Percentiles rank a stretch among this genome's conserved stretches.
These are phyloP conservation scores for Ceratocystis smalleyi DNA, from an alignment of 2,329 filamentous ascomycete genomes.

Conservation along the genomic window DNA sequence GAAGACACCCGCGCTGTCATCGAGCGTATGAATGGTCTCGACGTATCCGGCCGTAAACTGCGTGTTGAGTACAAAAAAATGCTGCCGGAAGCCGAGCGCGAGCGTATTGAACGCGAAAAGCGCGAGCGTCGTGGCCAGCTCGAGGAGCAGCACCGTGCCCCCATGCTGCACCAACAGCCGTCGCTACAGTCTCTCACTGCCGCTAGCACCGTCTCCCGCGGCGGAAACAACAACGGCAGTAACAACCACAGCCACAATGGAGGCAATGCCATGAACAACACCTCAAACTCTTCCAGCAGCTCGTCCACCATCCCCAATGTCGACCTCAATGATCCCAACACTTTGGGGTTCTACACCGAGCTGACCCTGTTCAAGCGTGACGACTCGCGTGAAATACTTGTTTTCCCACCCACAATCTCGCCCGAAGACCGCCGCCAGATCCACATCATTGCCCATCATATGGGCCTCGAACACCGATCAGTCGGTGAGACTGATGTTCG, in stretches of 20 bases:
- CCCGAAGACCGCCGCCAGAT: conserved; percentile 78
- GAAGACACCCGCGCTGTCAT: conserved; percentile 90
- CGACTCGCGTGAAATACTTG: conserved; percentile 57
- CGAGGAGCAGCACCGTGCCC: conserved; percentile 81
- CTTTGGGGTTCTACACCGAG: conserved; percentile 78
- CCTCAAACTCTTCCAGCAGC: conserved; percentile 6
- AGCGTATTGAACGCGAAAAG: conserved; percentile 94
- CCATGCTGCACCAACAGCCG: conserved; percentile 65
- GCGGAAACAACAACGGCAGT: neutral
- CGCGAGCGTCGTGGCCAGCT: conserved; percentile 87
- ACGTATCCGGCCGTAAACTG: conserved; percentile 84
- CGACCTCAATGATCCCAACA: conserved; percentile 81
- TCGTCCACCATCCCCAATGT: conserved; percentile 40
- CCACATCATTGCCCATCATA: conserved; percentile 87
- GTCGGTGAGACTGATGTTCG: conserved; percentile 76
- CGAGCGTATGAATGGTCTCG: conserved; percentile 85
- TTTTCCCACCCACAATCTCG: conserved; percentile 67
- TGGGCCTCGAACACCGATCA: conserved; percentile 81
- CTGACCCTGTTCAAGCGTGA: conserved; percentile 79
- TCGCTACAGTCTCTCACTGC: conserved; percentile 62
- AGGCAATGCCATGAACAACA: neutral
- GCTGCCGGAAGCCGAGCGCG: conserved; percentile 84
- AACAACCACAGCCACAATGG: conserved; percentile 6
- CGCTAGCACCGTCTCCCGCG: conserved; percentile 4
- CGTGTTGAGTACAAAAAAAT: conserved; percentile 99